Evolutionary conservation across 2,329 filamentous ascomycete genomes (phyloP), one percentile per base, ranked within the genome.

Genomic region (Sclerotinia minor): DNA sequence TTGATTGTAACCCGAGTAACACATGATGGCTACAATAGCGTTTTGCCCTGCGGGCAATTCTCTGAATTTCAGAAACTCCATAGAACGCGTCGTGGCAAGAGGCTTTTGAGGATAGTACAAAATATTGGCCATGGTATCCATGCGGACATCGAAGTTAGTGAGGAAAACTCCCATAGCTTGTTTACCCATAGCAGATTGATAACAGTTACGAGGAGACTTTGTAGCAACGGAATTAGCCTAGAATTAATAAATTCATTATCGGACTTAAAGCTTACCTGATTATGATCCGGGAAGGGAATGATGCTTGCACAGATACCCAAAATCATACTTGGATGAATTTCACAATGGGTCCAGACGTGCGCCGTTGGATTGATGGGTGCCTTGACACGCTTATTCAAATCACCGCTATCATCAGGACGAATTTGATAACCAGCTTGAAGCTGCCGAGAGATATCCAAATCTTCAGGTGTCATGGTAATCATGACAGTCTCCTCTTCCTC

Each of bases 41-140:
- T 99, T 99, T 79, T 99, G 95, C 3, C 95, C 95, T 21, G 95
- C 95, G 24, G 95, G 95, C 69, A 99, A 83, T 79, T 99, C 95
- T 80, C 95, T 88, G 89, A 99, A 99, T 77, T 97, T 97, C 75
- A 99, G 83, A 79, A 96, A 98, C 79, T 99, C 95, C 96, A 99
- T 99, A 5, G 94, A 97, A 72, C 94, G 87, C 24, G 95, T 99
- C 1, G 94, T 98, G 0, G 93, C 95, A 64, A 99, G 85, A 9
- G 95, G 95, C 79, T 99, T 99, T 80, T 99, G 95, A 0, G 95
- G 95, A 76, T 99, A 99, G 81, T 99, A 99, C 5, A 99, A 87
- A 77, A 99, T 96, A 75, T 99, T 99, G 75, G 94, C 91, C 95
- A 99, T 99, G 5, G 95, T 99, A 77, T 99, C 95, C 94, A 99